These are phyloP conservation scores for Peniophora sp. DNA, from an alignment of 1,284 basidiomycete genomes.

Conservation along the genomic window DNA sequence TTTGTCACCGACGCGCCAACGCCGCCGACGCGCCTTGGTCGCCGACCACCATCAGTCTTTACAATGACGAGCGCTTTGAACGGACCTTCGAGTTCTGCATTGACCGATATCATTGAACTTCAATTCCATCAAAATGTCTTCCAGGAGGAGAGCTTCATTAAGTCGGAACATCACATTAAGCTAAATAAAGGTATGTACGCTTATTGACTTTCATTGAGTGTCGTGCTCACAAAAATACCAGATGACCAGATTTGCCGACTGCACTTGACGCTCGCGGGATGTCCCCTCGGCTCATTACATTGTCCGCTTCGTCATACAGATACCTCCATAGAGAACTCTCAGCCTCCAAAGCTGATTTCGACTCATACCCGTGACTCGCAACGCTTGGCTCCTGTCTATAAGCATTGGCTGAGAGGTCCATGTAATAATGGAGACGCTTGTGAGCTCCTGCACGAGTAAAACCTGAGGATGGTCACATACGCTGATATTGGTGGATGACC, in stretches of 20 bases:
- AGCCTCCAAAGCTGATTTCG: constrained; percentile 74
- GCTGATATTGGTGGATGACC: too few species aligned
- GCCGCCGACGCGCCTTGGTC: too few species aligned
- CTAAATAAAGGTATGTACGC: constrained; percentile 75
- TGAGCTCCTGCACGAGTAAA: constrained; percentile 99
- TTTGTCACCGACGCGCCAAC: too few species aligned
- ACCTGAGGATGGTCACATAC: constrained; percentile 93
- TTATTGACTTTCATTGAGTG: background rate
- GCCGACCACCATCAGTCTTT: background rate
- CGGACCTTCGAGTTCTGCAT: constrained; percentile 52
- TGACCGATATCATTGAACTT: constrained; percentile 74
- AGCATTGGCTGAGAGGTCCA: constrained; percentile 96
- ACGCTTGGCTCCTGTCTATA: constrained; percentile 91
- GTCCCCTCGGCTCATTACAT: constrained; percentile 79
- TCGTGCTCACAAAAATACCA: constrained; percentile 20
- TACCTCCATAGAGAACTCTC: constrained; percentile 83
- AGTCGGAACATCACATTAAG: constrained; percentile 79
- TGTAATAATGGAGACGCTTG: constrained; percentile 99
- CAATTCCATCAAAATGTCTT: constrained; percentile 95
- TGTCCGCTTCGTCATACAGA: constrained; percentile 89
- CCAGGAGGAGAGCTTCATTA: constrained; percentile 76
- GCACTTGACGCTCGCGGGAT: constrained; percentile 71
- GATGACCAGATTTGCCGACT: constrained; percentile 90
- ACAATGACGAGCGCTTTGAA: constrained; percentile 45
- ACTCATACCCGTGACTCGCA: constrained; percentile 80